A percentile compares a stretch with the other conserved stretches of the same genome.
Evolutionary conservation across 306 rosid species (phyloP).

Genomic region (Trifolium fragiferum): DNA sequence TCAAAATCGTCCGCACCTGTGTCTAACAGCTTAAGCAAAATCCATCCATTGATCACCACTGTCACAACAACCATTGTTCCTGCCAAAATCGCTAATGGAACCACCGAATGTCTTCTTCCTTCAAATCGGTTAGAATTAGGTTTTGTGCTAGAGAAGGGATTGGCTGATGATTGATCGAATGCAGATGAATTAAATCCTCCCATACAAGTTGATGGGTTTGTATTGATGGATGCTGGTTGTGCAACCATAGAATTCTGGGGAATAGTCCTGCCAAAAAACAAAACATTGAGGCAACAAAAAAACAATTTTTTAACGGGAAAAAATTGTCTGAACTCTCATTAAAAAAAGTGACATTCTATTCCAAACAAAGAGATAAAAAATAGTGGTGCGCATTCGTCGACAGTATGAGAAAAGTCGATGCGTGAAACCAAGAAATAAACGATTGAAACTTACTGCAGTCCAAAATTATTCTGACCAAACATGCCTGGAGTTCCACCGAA

Average conservation of each 20-base stretch:
- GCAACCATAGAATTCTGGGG: slow-evolving; percentile 57
- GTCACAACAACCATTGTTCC: no score
- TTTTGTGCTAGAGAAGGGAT: slow-evolving; percentile 62
- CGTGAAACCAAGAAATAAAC: slow-evolving; percentile 15
- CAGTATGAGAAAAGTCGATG: background rate
- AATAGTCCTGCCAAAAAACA: slow-evolving; percentile 60
- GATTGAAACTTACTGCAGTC: slow-evolving; percentile 64
- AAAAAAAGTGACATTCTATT: slow-evolving; percentile 18
- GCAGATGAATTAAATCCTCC: slow-evolving; percentile 57
- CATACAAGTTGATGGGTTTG: slow-evolving; percentile 72
- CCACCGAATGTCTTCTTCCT: no score
- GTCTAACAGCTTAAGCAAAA: no score
- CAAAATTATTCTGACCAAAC: slow-evolving; percentile 69
- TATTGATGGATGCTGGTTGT: slow-evolving; percentile 62
- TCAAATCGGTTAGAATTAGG: slow-evolving; percentile 38
- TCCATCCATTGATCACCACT: no score
- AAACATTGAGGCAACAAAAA: slow-evolving; percentile 2
- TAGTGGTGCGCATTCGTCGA: background rate
- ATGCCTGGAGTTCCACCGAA: slow-evolving; percentile 56
- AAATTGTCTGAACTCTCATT: background rate
- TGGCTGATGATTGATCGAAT: slow-evolving; percentile 67
- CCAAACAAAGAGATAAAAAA: no score
- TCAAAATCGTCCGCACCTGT: no score
- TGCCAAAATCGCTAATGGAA: no score
- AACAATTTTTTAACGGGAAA: slow-evolving; percentile 7